Conservation (phyloP, 2,329 filamentous ascomycete species). For the Escovopsis sp. region DNA sequence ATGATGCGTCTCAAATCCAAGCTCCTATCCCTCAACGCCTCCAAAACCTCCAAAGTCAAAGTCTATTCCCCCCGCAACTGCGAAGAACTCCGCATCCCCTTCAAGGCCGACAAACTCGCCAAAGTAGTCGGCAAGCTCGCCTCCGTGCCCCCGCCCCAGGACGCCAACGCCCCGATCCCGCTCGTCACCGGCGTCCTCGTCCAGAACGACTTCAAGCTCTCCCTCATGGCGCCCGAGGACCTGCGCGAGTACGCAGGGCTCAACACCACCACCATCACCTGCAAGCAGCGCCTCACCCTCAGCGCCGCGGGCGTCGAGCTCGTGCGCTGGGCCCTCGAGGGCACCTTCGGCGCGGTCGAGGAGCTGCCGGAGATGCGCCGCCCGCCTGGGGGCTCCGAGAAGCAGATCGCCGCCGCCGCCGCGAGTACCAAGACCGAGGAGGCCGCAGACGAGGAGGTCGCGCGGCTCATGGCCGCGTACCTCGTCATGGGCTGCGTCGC, state of each 20-base stretch:
- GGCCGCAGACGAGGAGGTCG: conserved; percentile 50
- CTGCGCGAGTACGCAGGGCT: conserved; percentile 92
- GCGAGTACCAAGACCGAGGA: conserved; percentile 20
- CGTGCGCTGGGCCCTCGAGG: conserved; percentile 85
- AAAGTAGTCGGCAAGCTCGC: conserved; percentile 94
- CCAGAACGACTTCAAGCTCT: conserved; percentile 95
- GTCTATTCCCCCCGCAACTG: conserved; percentile 91
- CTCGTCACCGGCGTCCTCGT: conserved; percentile 84
- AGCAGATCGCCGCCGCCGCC: conserved; percentile 9
- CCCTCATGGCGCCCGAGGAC: conserved; percentile 91
- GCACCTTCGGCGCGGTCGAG: conserved; percentile 81
- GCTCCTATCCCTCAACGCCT: conserved; percentile 76
- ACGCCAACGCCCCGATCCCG: conserved; percentile 18
- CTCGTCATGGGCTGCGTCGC: conserved; percentile 82
- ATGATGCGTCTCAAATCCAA: conserved; percentile 97
- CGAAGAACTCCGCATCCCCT: conserved; percentile 87
- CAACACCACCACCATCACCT: conserved; percentile 85
- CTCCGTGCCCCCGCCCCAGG: conserved; percentile 53
- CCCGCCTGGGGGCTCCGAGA: neutral
- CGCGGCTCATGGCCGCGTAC: conserved; percentile 39
- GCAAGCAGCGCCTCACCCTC: conserved; percentile 78
- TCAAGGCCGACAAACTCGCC: conserved; percentile 86
- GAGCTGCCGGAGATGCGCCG: conserved; percentile 41
- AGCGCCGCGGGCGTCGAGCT: conserved; percentile 80
- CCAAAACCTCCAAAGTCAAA: conserved; percentile 68